Evolutionary conservation across 257 asterid genomes (phyloP).

Genomic region (Galeopsis tetrahit): DNA sequence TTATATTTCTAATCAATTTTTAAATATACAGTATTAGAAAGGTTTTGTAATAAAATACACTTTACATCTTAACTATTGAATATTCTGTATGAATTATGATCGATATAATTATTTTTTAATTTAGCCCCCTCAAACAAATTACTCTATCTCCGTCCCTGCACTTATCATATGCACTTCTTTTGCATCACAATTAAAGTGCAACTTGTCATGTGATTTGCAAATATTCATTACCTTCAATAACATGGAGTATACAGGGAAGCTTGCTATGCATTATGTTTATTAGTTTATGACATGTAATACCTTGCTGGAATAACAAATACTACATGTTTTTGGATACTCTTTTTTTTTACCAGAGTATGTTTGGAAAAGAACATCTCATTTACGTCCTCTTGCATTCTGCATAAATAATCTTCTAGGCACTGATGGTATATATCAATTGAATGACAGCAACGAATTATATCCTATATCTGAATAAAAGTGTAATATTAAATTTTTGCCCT

Average conservation of each 20-base stretch:
- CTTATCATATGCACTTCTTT: too few relatives aligned
- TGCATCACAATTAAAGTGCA: background rate
- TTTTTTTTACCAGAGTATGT: background rate
- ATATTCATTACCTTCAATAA: background rate
- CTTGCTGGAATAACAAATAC: background rate
- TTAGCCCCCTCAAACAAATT: too few relatives aligned
- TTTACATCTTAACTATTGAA: too few relatives aligned
- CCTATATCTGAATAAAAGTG: background rate
- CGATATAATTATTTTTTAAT: too few relatives aligned
- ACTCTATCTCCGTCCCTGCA: too few relatives aligned
- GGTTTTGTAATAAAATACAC: too few relatives aligned
- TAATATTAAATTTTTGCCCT: constrained; percentile 1
- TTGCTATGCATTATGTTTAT: too few relatives aligned
- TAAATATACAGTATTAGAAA: too few relatives aligned
- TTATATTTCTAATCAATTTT: too few relatives aligned
- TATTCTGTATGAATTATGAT: too few relatives aligned
- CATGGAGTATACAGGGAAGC: too few relatives aligned
- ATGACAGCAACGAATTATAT: background rate
- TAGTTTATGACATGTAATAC: background rate
- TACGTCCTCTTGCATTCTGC: background rate
- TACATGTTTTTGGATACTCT: background rate
- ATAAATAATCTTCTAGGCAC: background rate
- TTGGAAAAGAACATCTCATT: background rate
- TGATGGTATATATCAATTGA: background rate
- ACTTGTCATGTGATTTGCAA: background rate